A percentile compares a stretch with the other conserved stretches of the same genome.
These are phyloP conservation scores for Cerioporus squamosus DNA, from an alignment of 1,284 basidiomycete species.

Conservation along the genomic window DNA sequence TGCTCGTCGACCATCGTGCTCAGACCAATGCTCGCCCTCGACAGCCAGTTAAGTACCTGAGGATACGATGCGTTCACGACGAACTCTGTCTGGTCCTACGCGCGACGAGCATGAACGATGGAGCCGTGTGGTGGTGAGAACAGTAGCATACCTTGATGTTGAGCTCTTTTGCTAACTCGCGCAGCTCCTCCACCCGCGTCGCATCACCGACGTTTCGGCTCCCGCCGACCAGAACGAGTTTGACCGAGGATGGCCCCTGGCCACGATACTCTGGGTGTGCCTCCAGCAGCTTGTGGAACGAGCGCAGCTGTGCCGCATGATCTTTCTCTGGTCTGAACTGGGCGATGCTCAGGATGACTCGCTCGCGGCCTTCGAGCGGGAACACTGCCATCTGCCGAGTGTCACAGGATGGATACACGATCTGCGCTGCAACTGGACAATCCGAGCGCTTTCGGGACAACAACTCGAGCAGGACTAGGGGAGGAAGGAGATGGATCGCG, in stretches of 20 bases:
- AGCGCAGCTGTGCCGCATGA: slow-evolving; percentile 79
- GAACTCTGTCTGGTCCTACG: slow-evolving; percentile 75
- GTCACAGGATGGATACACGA: slow-evolving; percentile 94
- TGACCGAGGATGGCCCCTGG: slow-evolving; percentile 39
- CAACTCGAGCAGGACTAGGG: slow-evolving; percentile 32
- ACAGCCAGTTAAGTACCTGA: slow-evolving; percentile 72
- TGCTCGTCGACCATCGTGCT: slow-evolving; percentile 99
- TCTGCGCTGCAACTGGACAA: slow-evolving; percentile 39
- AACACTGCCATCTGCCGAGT: slow-evolving; percentile 74
- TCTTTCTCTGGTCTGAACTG: slow-evolving; percentile 98
- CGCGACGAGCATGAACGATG: not conserved
- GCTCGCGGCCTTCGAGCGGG: slow-evolving; percentile 62
- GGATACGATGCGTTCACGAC: slow-evolving; percentile 85
- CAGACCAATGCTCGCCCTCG: slow-evolving; percentile 80
- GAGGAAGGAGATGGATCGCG: slow-evolving; percentile 40
- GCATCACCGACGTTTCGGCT: slow-evolving; percentile 81
- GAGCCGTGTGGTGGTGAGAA: too few relatives aligned
- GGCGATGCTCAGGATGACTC: slow-evolving; percentile 84
- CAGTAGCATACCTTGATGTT: slow-evolving; percentile 58
- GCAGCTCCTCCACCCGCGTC: slow-evolving; percentile 67
- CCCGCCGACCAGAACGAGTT: slow-evolving; percentile 83
- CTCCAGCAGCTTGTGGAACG: slow-evolving; percentile 68
- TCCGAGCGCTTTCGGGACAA: slow-evolving; percentile 21
- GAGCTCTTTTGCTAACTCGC: slow-evolving; percentile 63
- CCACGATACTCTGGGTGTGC: slow-evolving; percentile 60